Evolutionary conservation across 2,329 filamentous ascomycete genomes (phyloP).

Genomic region (Chaetomium sp.): DNA sequence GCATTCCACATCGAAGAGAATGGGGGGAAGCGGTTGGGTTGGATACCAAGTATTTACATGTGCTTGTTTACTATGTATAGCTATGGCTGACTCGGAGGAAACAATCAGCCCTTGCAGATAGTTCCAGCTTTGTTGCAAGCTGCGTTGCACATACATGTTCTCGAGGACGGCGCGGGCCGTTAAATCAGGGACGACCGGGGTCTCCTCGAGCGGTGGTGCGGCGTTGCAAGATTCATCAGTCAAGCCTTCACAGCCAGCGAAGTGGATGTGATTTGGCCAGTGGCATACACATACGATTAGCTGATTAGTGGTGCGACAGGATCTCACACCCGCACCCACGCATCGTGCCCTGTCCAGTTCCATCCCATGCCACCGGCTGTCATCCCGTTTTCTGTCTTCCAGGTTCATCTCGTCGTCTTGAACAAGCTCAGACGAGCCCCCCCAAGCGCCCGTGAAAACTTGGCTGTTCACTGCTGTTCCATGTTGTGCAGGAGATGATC

Average conservation of each 20-base stretch:
- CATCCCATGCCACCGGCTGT: background rate
- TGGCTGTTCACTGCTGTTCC: background rate
- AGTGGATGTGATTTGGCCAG: conserved; percentile 21
- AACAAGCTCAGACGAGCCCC: background rate
- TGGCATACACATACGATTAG: background rate
- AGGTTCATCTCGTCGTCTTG: background rate
- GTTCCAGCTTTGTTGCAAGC: conserved; percentile 7
- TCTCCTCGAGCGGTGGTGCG: conserved; percentile 23
- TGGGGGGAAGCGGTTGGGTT: background rate
- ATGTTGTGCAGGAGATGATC: background rate
- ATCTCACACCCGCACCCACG: background rate
- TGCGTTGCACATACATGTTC: background rate
- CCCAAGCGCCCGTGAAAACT: background rate
- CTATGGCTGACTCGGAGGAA: background rate
- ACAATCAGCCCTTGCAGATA: background rate
- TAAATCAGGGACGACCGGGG: background rate
- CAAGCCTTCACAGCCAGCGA: conserved; percentile 21
- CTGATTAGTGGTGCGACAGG: conserved; percentile 18
- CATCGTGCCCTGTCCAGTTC: background rate
- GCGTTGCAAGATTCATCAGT: conserved; percentile 27
- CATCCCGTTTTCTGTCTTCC: background rate
- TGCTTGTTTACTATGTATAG: conserved; percentile 5
- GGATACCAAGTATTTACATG: background rate
- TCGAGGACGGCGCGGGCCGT: background rate
- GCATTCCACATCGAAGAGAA: conserved; percentile 7